phyloP scores from a whole-genome alignment of 805 yeast genomes.

The Wickerhamiella azymoides region DNA sequence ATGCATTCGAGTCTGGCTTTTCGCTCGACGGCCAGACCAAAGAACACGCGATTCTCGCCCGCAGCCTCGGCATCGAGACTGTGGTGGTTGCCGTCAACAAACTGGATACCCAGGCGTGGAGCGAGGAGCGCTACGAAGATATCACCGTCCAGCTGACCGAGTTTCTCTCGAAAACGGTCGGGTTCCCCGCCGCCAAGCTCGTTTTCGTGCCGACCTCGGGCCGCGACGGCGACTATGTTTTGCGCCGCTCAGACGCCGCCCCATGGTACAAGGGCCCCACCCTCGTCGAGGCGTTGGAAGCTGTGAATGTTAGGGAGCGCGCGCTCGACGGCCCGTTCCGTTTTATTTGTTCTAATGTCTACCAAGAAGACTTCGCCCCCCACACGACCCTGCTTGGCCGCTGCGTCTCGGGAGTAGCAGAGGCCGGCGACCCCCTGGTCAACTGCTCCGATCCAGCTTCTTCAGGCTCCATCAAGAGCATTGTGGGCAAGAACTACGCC shows the following conservation, averaged over 20 bases:
- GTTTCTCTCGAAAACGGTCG: conserved; percentile 39
- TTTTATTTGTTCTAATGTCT: conserved; percentile 51
- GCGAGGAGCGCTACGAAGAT: conserved; percentile 36
- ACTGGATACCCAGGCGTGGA: conserved; percentile 51
- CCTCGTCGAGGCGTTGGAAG: conserved; percentile 27
- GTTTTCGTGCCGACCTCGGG: conserved; percentile 59
- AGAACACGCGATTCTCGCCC: conserved; percentile 60
- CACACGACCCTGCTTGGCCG: conserved; percentile 49
- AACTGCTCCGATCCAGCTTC: conserved; percentile 36
- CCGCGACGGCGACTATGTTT: conserved; percentile 51
- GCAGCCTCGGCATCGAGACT: conserved; percentile 48
- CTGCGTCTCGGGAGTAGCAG: conserved; percentile 51
- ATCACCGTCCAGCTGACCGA: conserved; percentile 37
- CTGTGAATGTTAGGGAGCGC: conserved; percentile 17
- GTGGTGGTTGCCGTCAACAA: conserved; percentile 56
- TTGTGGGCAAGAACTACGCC: conserved; percentile 27
- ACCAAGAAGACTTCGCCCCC: conserved; percentile 34
- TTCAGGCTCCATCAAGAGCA: conserved; percentile 15
- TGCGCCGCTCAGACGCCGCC: conserved; percentile 26
- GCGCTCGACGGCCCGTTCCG: conserved; percentile 27
- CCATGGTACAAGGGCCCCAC: conserved; percentile 38
- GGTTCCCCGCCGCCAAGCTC: conserved; percentile 31
- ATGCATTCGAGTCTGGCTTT: conserved; percentile 63
- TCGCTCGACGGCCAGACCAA: conserved; percentile 58
- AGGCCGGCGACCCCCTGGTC: conserved; percentile 52